Percentiles rank a stretch among this genome's conserved stretches.
Evolutionary conservation across 179 eudicot species (phyloP).

Genomic region (Heliamphora pulchella): DNA sequence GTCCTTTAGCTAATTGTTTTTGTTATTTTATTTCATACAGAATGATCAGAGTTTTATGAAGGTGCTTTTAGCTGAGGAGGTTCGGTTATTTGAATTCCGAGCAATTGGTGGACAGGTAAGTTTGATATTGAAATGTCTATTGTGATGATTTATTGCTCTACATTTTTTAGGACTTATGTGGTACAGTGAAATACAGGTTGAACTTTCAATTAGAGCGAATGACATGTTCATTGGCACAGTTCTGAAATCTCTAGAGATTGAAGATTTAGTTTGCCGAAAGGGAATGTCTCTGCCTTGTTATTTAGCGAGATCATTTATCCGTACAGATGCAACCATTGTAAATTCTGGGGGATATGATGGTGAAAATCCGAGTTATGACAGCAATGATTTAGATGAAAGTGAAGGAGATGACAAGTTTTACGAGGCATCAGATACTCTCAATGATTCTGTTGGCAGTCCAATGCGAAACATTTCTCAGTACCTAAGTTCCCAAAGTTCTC

Average conservation of each 20-base stretch:
- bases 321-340: slow-evolving; percentile 38
- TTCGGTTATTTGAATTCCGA: slow-evolving; percentile 78
- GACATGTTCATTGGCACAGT: slow-evolving; percentile 90
- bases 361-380: slow-evolving; percentile 26
- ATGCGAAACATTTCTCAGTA: slow-evolving; percentile 22
- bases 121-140: slow-evolving; percentile 9
- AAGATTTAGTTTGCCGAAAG: slow-evolving; percentile 63
- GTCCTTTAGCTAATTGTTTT: slow-evolving; percentile 6
- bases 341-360: slow-evolving; percentile 31
- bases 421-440: slow-evolving; percentile 79
- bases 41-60: slow-evolving; percentile 45
- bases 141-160: background rate
- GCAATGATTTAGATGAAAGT: slow-evolving; percentile 35
- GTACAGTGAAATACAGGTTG: slow-evolving; percentile 57
- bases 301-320: slow-evolving; percentile 80
- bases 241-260: slow-evolving; percentile 85
- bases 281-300: slow-evolving; percentile 48
- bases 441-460: slow-evolving; percentile 50
- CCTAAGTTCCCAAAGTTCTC: slow-evolving; percentile 24
- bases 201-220: slow-evolving; percentile 61
- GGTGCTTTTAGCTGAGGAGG: slow-evolving; percentile 82
- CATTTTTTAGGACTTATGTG: slow-evolving; percentile 15
- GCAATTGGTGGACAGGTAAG: slow-evolving; percentile 95
- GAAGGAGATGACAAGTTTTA: slow-evolving; percentile 85
- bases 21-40: slow-evolving; percentile 26